A percentile compares a stretch with the other conserved stretches of the same genome.
phyloP scores from a whole-genome alignment of 2,329 filamentous ascomycete genomes.

The Exophiala dermatitidis region DNA sequence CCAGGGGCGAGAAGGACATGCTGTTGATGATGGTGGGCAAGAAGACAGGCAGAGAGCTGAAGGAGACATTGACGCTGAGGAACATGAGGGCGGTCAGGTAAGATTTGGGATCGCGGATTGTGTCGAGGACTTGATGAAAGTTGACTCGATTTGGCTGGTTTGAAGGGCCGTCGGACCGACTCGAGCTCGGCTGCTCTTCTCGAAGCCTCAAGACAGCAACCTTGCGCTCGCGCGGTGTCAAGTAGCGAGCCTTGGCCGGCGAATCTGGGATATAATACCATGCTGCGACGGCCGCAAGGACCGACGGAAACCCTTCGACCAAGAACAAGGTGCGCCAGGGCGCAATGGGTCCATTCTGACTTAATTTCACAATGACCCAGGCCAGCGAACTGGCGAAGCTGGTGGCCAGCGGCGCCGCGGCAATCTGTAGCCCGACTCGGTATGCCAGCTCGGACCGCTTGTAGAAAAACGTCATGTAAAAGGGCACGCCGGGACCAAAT shows the following conservation, averaged over 20 bases:
- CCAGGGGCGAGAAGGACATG: conserved; percentile 58
- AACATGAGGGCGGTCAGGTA: conserved; percentile 77
- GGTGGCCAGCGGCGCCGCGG: conserved; percentile 57
- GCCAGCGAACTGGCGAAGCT: conserved; percentile 71
- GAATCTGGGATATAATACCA: conserved; percentile 72
- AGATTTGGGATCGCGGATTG: conserved; percentile 53
- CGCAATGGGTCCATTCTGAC: conserved; percentile 59
- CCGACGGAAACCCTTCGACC: conserved; percentile 75
- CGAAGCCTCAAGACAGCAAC: conserved; percentile 59
- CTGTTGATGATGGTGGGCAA: conserved; percentile 66
- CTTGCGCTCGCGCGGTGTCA: conserved; percentile 57
- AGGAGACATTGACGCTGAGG: conserved; percentile 81
- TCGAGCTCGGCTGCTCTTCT: conserved; percentile 8
- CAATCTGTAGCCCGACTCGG: conserved; percentile 78
- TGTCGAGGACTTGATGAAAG: conserved; percentile 22
- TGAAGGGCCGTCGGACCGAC: neutral
- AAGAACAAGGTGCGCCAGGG: conserved; percentile 83
- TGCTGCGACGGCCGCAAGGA: conserved; percentile 65
- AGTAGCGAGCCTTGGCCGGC: conserved; percentile 58
- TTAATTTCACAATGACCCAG: conserved; percentile 65
- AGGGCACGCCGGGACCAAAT: conserved; percentile 57
- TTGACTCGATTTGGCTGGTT: neutral
- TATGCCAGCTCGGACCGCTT: conserved; percentile 68
- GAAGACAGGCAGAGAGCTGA: conserved; percentile 80
- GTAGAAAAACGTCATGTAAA: conserved; percentile 59